Evolutionary conservation across 306 rosid genomes (phyloP), one percentile per base, ranked within the genome.

Genomic region (Sindora glabra): DNA sequence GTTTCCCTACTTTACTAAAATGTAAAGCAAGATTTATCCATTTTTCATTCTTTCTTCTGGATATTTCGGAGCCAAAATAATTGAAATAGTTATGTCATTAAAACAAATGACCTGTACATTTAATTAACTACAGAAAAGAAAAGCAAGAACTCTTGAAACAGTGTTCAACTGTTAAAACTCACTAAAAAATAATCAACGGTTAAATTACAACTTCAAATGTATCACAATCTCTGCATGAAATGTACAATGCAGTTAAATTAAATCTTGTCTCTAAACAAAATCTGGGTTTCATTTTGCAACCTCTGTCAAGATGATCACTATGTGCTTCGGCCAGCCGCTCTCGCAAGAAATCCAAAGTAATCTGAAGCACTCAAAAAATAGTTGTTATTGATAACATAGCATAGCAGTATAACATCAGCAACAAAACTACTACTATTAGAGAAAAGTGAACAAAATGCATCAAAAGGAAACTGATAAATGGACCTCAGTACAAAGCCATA

Each of bases 151-250:
- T 14, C 24, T 13, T 2, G 34, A 37, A 26, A 6, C 15, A 15
- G 21, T 18, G 38, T 25, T 18, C 45, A 61, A 41, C 34, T 48
- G 23, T 21, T 24, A 39, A 33, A 14, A 53, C 26, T 54, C 52
- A 19, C 3, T 24, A 15, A 52, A 9, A 40, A 27, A 38, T 30
- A 11, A 64, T 8, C 38, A 9, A 47, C 8, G 17, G 61, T 73
- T 73, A 88, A 53, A 82, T 64, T 29, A 90, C 86, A 45, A 90
- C 69, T 77, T 86, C 97, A 44, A 89, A 83, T 69, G 89, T 77
- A 38, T 68, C 77, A 62, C 97, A 89, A 46, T 64, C 82, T 30
- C 64, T 61, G 67, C 97, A 84, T 48, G 77, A 54, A 75, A 86
- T 65, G 71, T 90, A 86, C 42, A 90, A 53, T 24, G 95, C 95